Percentiles rank a stretch among this genome's conserved stretches.
Conservation (phyloP, 208 protist species). For the Leishmania tropica region DNA sequence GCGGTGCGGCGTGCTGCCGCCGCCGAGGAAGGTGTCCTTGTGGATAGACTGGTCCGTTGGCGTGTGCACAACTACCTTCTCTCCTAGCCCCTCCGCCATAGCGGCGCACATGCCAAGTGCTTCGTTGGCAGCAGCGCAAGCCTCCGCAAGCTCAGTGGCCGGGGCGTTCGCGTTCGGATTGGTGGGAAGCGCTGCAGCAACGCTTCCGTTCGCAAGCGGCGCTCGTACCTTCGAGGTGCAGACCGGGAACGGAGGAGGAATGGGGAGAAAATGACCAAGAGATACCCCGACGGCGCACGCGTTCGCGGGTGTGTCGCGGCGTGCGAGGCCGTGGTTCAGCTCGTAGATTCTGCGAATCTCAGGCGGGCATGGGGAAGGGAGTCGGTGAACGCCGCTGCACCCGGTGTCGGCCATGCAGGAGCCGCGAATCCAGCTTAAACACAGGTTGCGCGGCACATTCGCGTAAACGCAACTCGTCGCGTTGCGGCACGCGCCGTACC, state of each 20-base stretch:
- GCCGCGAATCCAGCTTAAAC: constrained; percentile 76
- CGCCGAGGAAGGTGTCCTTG: constrained; percentile 13
- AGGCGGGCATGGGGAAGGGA: constrained; percentile 60
- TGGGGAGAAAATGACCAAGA: neutral
- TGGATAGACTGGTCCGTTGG: constrained; percentile 23
- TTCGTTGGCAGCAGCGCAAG: neutral
- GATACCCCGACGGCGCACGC: neutral
- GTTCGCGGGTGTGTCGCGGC: constrained; percentile 14
- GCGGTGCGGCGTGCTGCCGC: constrained; percentile 25
- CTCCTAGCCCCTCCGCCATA: neutral
- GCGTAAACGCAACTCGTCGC: constrained; percentile 64
- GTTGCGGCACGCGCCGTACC: constrained; percentile 77
- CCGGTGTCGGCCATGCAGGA: constrained; percentile 46
- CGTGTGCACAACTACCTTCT: constrained; percentile 7
- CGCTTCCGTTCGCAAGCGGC: neutral
- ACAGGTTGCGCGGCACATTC: constrained; percentile 64
- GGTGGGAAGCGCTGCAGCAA: neutral
- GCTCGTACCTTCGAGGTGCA: neutral
- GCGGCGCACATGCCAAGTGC: neutral
- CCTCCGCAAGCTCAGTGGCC: neutral
- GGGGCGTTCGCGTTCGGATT: neutral
- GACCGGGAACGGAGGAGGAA: neutral
- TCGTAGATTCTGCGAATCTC: constrained; percentile 58
- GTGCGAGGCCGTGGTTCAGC: constrained; percentile 59
- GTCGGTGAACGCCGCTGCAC: constrained; percentile 74